Conservation (phyloP, 257 asterid genomes). For the Fraxinus cuspidata region DNA sequence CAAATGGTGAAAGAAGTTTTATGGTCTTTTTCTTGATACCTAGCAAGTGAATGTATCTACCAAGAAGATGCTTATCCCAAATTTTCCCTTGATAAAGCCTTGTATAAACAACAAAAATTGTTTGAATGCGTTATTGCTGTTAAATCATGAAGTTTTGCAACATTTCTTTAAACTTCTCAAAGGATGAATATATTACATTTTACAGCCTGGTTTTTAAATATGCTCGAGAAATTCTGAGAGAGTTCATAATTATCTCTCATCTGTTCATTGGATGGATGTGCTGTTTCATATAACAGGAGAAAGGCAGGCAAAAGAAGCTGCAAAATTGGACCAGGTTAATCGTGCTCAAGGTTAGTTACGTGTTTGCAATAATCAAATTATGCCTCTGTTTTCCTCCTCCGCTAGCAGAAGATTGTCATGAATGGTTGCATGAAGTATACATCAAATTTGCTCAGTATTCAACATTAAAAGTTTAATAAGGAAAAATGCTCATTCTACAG, state of each 20-base stretch:
- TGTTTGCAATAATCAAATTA: neutral
- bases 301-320: slow-evolving; percentile 91
- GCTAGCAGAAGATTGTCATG: neutral
- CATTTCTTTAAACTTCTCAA: neutral
- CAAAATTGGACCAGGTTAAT: slow-evolving; percentile 80
- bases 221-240: slow-evolving; percentile 3
- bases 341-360: slow-evolving; percentile 71
- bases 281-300: slow-evolving; percentile 57
- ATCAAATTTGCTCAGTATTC: neutral
- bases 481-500: neutral
- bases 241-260: slow-evolving; percentile 8
- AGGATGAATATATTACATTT: slow-evolving; percentile 11
- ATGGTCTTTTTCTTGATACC: neutral
- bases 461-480: neutral
- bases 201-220: slow-evolving; percentile 5
- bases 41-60: neutral
- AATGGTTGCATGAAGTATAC: slow-evolving; percentile 14
- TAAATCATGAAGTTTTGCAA: neutral
- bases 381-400: neutral
- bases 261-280: slow-evolving; percentile 17
- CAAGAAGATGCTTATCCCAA: neutral
- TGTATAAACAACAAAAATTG: neutral
- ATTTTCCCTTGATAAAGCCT: neutral
- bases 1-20: neutral
- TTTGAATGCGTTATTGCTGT: neutral